A percentile compares a stretch with the other conserved stretches of the same genome.
phyloP scores from a whole-genome alignment of 305 asterid species.

The Rubia balearica region DNA sequence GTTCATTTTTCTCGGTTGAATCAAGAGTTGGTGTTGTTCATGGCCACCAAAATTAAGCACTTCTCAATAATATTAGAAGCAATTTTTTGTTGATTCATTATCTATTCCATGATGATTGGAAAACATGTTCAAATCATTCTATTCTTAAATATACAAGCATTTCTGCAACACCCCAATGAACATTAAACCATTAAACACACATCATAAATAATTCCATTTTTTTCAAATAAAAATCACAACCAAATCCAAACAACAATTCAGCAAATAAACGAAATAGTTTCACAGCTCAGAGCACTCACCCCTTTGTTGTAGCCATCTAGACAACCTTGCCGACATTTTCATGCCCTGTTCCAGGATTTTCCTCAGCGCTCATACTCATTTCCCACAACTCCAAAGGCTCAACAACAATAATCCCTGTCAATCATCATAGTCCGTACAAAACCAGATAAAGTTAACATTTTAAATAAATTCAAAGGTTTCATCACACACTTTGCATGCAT shows the following conservation, averaged over 20 bases:
- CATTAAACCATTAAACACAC: background rate
- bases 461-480: conserved; percentile 38
- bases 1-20: no score
- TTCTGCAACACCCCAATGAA: background rate
- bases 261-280: background rate
- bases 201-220: background rate
- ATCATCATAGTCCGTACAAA: background rate
- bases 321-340: conserved; percentile 27
- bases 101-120: no score
- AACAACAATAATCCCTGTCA: conserved; percentile 6
- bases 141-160: background rate
- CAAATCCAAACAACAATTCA: background rate
- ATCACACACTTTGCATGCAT: conserved; percentile 58
- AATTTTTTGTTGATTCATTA: no score
- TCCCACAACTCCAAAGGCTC: background rate
- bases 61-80: no score
- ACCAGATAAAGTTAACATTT: background rate
- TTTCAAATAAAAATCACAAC: background rate
- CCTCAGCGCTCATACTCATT: conserved; percentile 27
- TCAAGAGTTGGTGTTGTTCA: no score
- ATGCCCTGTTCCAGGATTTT: conserved; percentile 18
- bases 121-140: no score
- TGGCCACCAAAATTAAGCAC: no score
- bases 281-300: conserved; percentile 26
- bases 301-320: conserved; percentile 24